These are phyloP conservation scores for Trichoderma sp. DNA, from an alignment of 2,329 filamentous ascomycete genomes.

Conservation along the genomic window DNA sequence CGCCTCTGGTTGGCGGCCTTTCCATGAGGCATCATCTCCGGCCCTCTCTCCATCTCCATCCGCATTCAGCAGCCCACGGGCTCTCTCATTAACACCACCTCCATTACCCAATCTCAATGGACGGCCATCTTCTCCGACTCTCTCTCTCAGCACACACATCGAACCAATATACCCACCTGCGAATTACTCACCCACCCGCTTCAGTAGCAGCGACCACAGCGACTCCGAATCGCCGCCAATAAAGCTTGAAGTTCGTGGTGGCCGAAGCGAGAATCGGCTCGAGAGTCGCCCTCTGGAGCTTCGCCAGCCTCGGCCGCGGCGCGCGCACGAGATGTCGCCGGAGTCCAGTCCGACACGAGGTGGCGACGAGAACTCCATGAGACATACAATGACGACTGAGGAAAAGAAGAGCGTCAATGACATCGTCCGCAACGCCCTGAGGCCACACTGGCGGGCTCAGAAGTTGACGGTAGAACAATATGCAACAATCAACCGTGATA, in stretches of 20 bases:
- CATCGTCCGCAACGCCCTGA: slow-evolving; percentile 81
- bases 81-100: slow-evolving; percentile 68
- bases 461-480: slow-evolving; percentile 87
- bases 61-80: slow-evolving; percentile 66
- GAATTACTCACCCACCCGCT: slow-evolving; percentile 66
- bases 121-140: slow-evolving; percentile 64
- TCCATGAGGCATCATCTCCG: slow-evolving; percentile 56
- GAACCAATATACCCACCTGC: slow-evolving; percentile 74
- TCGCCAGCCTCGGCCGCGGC: slow-evolving; percentile 54
- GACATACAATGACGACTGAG: slow-evolving; percentile 68
- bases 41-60: slow-evolving; percentile 65
- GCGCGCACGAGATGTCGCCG: slow-evolving; percentile 41
- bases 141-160: slow-evolving; percentile 69
- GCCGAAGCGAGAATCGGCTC: slow-evolving; percentile 24
- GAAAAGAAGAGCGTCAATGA: slow-evolving; percentile 87
- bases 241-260: slow-evolving; percentile 29
- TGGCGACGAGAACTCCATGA: slow-evolving; percentile 59
- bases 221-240: slow-evolving; percentile 44
- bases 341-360: slow-evolving; percentile 39
- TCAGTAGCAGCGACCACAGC: slow-evolving; percentile 47
- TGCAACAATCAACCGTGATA: slow-evolving; percentile 84
- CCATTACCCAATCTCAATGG: slow-evolving; percentile 56
- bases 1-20: slow-evolving; percentile 34
- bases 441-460: slow-evolving; percentile 78
- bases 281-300: slow-evolving; percentile 48